Percentiles rank a stretch among this genome's conserved stretches.
Conservation (phyloP, 116 monocot species). For the Phalaenopsis hybrid region DNA sequence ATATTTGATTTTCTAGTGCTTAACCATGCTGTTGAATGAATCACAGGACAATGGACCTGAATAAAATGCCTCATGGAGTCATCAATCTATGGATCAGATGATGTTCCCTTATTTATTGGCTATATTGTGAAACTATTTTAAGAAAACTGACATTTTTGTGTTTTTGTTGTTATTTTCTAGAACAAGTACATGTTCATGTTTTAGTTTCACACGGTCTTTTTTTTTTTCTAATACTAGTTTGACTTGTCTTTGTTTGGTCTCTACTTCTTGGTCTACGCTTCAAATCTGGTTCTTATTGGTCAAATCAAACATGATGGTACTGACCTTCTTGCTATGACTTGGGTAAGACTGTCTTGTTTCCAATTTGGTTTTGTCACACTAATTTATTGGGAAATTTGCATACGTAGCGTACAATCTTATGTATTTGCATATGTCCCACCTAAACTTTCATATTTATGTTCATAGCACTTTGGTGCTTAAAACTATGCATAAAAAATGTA, state of each 20-base stretch:
- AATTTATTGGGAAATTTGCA: neutral
- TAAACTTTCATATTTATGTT: no score
- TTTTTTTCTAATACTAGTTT: neutral
- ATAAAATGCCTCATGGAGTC: neutral
- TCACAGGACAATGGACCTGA: neutral
- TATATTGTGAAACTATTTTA: neutral
- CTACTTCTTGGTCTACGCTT: neutral
- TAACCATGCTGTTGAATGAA: neutral
- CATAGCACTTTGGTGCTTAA: no score
- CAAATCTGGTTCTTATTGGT: constrained; percentile 1
- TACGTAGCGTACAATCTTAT: no score
- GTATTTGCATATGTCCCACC: no score
- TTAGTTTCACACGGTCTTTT: neutral
- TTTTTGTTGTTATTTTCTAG: neutral
- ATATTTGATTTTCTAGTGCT: constrained; percentile 6
- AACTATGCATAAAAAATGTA: no score
- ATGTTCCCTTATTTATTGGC: neutral
- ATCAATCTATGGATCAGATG: neutral
- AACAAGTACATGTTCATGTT: neutral
- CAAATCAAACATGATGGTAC: neutral
- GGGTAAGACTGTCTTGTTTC: neutral
- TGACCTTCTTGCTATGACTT: neutral
- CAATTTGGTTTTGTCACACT: neutral
- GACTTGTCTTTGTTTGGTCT: neutral
- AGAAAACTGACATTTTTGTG: neutral